phyloP scores from a whole-genome alignment of 2,329 filamentous ascomycete genomes.

The Curvularia spicifera region DNA sequence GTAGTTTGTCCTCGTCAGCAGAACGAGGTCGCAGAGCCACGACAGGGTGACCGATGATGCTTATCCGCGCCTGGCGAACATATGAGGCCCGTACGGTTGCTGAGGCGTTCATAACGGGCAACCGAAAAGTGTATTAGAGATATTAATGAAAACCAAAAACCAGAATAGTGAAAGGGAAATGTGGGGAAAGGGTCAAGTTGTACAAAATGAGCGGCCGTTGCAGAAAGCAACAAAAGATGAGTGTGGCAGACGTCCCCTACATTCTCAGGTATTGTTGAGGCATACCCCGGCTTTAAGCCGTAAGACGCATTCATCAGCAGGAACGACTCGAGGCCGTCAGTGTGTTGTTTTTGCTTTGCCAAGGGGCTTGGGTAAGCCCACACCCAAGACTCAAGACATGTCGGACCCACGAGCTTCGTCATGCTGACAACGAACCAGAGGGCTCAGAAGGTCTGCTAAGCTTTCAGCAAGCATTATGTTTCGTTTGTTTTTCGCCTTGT shows the following conservation, averaged over 20 bases:
- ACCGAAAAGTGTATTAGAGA: conserved; percentile 4
- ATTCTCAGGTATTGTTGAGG: neutral
- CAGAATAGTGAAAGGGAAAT: neutral
- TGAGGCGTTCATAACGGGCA: conserved; percentile 37
- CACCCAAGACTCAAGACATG: conserved; percentile 20
- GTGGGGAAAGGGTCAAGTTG: neutral
- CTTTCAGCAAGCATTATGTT: conserved; percentile 26
- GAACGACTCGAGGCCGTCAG: conserved; percentile 2
- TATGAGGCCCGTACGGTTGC: conserved; percentile 38
- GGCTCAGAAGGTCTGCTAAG: conserved; percentile 9
- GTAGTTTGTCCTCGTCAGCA: conserved; percentile 25
- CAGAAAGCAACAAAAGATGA: neutral
- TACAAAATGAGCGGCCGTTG: neutral
- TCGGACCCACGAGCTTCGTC: conserved; percentile 24
- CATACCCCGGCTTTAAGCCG: conserved; percentile 3
- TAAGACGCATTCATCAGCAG: conserved; percentile 4
- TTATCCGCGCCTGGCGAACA: conserved; percentile 32
- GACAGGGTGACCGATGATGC: conserved; percentile 15
- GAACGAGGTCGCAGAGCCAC: conserved; percentile 22
- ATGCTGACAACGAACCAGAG: conserved; percentile 10
- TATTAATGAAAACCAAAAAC: neutral
- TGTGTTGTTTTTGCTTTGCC: conserved; percentile 7
- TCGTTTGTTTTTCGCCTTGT: conserved; percentile 4
- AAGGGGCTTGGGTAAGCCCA: conserved; percentile 1
- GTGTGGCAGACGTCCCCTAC: neutral